Evolutionary conservation across 257 asterid species (phyloP), one percentile per base, ranked within the genome.

Genomic region (Solanum tacnaense): DNA sequence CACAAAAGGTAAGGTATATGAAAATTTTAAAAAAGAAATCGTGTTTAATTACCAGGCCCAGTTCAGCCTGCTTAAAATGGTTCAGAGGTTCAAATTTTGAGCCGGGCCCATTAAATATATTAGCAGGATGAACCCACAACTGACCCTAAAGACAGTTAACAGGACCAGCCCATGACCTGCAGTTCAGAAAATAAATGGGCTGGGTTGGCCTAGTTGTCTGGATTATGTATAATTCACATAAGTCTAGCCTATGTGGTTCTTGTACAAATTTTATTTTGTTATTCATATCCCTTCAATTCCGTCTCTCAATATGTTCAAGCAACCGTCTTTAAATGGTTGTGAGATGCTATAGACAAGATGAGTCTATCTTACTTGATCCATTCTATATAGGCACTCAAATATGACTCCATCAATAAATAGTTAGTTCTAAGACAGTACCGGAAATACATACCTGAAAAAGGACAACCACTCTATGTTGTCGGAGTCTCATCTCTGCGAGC

Each of bases 371-470:
- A 46, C 44, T 81, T 46, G 41, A 31, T 49, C 85, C 85, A 49
- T 81, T 46, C 68, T 46, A 81, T 49, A 81, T 16, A 81, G 85
- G 85, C 56, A 81, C 85, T 49, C 85, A 81, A 81, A 9, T 79
- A 41, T 81, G 65, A 46, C 62, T 81, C 29, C 35, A 75, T n/a
- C 3, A 65, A 38, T 20, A 67, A 52, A 46, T 73, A 36, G 49
- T 60, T 23, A 58, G 73, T 68, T 67, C 70, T 23, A 13, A 56
- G 41, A 85, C 20, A 67, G 83, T 41, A 82, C 70, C 25, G 49
- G 52, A 58, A 84, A 32, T 38, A 71, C 52, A 72, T 91, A 96
- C 99, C 99, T 97, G 99, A 91, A 89, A 94, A 90, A 97, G 94
- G 90, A 97, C 72, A 74, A 97, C 90, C 58, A 93, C 98, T 89